Base-by-base conservation (phyloP, 2,329 filamentous ascomycete species). In the Aspergillus ibericus region DNA sequence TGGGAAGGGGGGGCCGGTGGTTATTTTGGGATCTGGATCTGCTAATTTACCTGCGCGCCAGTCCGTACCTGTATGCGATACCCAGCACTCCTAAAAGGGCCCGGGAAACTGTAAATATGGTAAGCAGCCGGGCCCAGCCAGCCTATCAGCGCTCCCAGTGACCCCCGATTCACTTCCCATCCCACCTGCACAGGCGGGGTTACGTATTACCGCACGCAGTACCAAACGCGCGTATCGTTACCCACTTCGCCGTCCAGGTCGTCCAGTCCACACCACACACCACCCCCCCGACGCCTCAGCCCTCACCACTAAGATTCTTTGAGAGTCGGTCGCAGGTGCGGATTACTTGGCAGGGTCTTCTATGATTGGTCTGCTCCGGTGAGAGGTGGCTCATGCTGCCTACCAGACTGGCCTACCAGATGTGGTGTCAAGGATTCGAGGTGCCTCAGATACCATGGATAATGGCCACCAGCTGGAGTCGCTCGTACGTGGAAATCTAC, bases 1-100 rank as follows among this genome's bases (percentile, higher is more conserved):
- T 60, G 66, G 61, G 25, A 53, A 44, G 61, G 63, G 58, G 51
- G 40, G 34, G 56, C 49, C 58, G 58, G 66, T 67, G 65, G 64
- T 68, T 70, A 71, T 71, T 71, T 71, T 70, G 67, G 67, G 68
- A 63, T 61, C 61, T 62, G 59, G 56, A 63, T 60, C 58, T 63
- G 56, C 59, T 59, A 65, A 64, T 60, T 55, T 58, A 53, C 46
- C 22, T 48, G 16, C 50, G 51, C 52, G 29, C 58, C 51, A 29
- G 55, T 57, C 55, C 44, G 53, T 51, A 59, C 51, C 51, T 56
- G 50, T 53, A 50, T 52, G 56, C 53, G 46, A 48, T 56, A 60
- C 55, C 55, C 50, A 53, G 56, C 42, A 54, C 49, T 59, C 51
- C 51, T 53, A 29, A 36, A 53, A 40, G 27, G 29, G 51, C 27